phyloP scores from a whole-genome alignment of 2,329 filamentous ascomycete species.

The Xylariaceae sp. region DNA sequence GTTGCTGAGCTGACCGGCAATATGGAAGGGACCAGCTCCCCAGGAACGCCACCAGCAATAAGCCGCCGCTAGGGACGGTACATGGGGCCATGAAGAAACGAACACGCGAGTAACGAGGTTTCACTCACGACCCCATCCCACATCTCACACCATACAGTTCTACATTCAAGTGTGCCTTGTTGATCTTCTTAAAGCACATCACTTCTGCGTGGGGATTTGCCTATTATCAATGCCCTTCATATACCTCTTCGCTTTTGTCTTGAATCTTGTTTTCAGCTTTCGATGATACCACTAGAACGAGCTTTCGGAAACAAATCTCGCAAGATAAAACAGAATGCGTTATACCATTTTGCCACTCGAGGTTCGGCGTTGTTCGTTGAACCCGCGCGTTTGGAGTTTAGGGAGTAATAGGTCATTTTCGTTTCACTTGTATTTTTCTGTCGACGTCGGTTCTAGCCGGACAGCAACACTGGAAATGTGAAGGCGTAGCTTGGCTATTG shows the following conservation, averaged over 20 bases:
- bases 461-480: constrained; percentile 27
- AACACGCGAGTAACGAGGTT: constrained; percentile 6
- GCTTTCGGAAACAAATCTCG: constrained; percentile 29
- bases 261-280: constrained; percentile 30
- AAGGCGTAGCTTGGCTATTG: constrained; percentile 36
- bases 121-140: constrained; percentile 1
- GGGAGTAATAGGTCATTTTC: constrained; percentile 10
- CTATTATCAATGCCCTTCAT: constrained; percentile 28
- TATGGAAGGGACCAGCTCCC: constrained; percentile 63
- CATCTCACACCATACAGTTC: constrained; percentile 7
- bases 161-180: constrained; percentile 6
- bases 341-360: constrained; percentile 30
- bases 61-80: constrained; percentile 45
- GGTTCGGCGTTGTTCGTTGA: constrained; percentile 17
- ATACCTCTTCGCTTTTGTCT: constrained; percentile 29
- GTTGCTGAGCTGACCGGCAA: constrained; percentile 92
- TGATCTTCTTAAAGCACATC: constrained; percentile 23
- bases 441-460: constrained; percentile 28
- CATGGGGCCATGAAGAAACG: constrained; percentile 35
- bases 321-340: constrained; percentile 32
- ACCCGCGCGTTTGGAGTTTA: constrained; percentile 25
- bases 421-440: neutral
- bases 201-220: constrained; percentile 15
- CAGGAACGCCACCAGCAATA: constrained; percentile 46
- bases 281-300: constrained; percentile 47